Conservation (phyloP, 495 filamentous ascomycete species). For the Penicillium turbatum region DNA sequence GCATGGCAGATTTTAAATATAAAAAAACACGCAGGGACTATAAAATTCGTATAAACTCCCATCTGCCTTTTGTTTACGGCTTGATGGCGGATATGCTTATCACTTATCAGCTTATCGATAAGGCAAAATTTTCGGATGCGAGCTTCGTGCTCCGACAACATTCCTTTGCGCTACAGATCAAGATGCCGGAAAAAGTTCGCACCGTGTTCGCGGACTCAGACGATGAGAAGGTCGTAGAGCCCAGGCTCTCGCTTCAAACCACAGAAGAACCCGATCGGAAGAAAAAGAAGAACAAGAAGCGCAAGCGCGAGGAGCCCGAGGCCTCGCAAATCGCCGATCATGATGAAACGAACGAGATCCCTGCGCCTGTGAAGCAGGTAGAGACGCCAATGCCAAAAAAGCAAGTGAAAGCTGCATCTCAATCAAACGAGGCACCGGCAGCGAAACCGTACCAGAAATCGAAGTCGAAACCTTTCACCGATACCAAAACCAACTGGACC, state of each 20-base stretch:
- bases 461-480: slow-evolving; percentile 16
- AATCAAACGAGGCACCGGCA: slow-evolving; percentile 1
- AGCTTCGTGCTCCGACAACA: background rate
- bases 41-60: too few relatives aligned
- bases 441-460: slow-evolving; percentile 13
- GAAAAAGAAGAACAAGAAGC: slow-evolving; percentile 40
- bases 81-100: slow-evolving; percentile 1
- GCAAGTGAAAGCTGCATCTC: background rate
- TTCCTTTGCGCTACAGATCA: slow-evolving; percentile 11
- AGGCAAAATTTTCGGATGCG: slow-evolving; percentile 8
- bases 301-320: slow-evolving; percentile 37
- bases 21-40: too few relatives aligned
- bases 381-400: background rate
- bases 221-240: slow-evolving; percentile 10
- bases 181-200: slow-evolving; percentile 48
- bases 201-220: slow-evolving; percentile 23
- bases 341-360: slow-evolving; percentile 1
- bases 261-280: slow-evolving; percentile 24
- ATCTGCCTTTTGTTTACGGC: too few relatives aligned
- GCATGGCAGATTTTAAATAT: too few relatives aligned
- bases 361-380: background rate
- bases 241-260: background rate
- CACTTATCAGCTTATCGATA: slow-evolving; percentile 26
- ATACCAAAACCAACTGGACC: slow-evolving; percentile 28
- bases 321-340: slow-evolving; percentile 1